Conservation (phyloP, 768 basidiomycete species). For the Lactarius pseudohatsudake region DNA sequence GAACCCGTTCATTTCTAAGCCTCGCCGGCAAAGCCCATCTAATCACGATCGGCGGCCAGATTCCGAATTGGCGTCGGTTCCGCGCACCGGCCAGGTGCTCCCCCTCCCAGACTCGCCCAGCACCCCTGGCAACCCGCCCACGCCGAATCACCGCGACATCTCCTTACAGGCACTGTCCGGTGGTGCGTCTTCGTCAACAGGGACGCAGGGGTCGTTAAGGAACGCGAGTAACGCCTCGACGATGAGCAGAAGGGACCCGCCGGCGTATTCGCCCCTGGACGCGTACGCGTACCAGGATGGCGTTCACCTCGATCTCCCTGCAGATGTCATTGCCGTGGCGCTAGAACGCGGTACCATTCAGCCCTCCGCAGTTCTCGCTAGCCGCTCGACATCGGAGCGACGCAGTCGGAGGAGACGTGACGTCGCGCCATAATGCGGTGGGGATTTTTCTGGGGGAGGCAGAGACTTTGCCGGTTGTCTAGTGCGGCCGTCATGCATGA, state of each 20-base stretch:
- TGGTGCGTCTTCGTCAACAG: constrained; percentile 21
- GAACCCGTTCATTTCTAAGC: constrained; percentile 78
- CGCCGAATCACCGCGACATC: constrained; percentile 82
- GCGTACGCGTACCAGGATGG: constrained; percentile 83
- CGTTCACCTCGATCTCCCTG: constrained; percentile 90
- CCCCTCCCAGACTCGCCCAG: constrained; percentile 73
- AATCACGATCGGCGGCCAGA: constrained; percentile 66
- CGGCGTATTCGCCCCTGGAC: constrained; percentile 87
- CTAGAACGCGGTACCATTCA: constrained; percentile 73
- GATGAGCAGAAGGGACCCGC: constrained; percentile 64
- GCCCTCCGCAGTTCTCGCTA: constrained; percentile 50
- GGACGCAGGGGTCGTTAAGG: constrained; percentile 10
- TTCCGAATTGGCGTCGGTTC: constrained; percentile 56
- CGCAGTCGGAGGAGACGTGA: constrained; percentile 55
- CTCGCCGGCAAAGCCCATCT: constrained; percentile 57
- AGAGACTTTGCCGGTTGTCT: constrained; percentile 5
- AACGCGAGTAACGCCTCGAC: constrained; percentile 36
- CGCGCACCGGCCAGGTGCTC: constrained; percentile 50
- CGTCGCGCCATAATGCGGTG: constrained; percentile 28
- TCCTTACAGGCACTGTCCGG: constrained; percentile 65
- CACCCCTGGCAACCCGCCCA: constrained; percentile 73
- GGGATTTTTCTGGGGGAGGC: neutral
- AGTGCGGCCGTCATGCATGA: constrained; percentile 12
- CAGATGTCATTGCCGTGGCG: constrained; percentile 88
- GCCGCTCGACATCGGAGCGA: constrained; percentile 53